Percentiles rank a stretch among this genome's conserved stretches.
These are phyloP conservation scores for Pseudozyma sp. DNA, from an alignment of 1,284 basidiomycete species.

Conservation along the genomic window DNA sequence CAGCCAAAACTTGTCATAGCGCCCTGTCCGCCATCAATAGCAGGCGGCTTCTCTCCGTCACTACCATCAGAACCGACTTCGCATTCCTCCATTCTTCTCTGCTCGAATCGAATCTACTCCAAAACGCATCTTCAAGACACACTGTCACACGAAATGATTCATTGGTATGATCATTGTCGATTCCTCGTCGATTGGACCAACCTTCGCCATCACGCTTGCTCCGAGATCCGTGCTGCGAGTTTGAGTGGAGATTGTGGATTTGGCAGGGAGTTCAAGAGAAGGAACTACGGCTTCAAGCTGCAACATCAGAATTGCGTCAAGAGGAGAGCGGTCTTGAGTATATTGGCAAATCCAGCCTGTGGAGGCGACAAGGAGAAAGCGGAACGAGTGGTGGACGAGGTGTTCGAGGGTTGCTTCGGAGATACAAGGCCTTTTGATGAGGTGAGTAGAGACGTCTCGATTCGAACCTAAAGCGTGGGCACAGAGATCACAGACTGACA, in stretches of 20 bases:
- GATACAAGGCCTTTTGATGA: conserved; percentile 98
- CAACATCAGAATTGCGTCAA: conserved; percentile 90
- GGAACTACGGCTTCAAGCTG: conserved; percentile 80
- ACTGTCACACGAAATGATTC: conserved; percentile 92
- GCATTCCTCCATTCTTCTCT: conserved; percentile 60
- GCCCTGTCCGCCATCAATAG: conserved; percentile 54
- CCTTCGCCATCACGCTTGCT: conserved; percentile 92
- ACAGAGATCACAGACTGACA: neutral
- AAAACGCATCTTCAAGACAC: conserved; percentile 92
- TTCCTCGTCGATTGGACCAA: conserved; percentile 94
- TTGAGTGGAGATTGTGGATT: conserved; percentile 73
- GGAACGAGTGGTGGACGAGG: conserved; percentile 90
- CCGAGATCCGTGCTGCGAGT: conserved; percentile 93
- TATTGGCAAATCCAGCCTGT: conserved; percentile 84
- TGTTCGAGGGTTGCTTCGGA: conserved; percentile 93
- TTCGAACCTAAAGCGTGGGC: neutral
- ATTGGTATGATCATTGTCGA: conserved; percentile 93
- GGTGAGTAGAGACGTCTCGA: conserved; percentile 71
- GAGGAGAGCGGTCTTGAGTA: conserved; percentile 84
- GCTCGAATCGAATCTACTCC: conserved; percentile 72
- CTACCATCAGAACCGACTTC: conserved; percentile 35
- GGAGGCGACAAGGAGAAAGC: conserved; percentile 78
- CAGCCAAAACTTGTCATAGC: conserved; percentile 58
- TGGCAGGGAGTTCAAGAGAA: conserved; percentile 14
- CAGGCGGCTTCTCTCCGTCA: conserved; percentile 64